These are phyloP conservation scores for Artemisia argyi DNA, from an alignment of 129 eudicot genomes.

Conservation along the genomic window DNA sequence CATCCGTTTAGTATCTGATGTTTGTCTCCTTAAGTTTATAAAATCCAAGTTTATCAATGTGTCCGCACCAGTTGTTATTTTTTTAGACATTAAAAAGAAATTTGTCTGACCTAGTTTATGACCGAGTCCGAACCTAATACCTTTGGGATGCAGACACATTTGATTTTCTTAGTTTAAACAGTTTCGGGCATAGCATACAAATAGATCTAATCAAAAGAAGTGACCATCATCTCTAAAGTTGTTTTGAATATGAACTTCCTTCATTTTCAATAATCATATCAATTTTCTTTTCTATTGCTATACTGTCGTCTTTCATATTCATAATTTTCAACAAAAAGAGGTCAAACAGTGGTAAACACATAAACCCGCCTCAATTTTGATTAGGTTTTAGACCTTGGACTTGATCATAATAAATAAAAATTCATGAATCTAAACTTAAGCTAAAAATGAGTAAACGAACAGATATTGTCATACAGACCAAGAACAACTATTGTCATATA, in stretches of 20 bases:
- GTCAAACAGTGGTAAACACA: no score
- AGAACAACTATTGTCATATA: no score
- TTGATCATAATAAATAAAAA: no score
- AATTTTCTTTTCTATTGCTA: neutral
- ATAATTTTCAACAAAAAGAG: neutral
- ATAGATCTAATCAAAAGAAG: neutral
- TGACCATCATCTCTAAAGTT: neutral
- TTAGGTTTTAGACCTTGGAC: no score
- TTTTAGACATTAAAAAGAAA: no score
- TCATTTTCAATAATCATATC: neutral
- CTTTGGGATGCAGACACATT: neutral
- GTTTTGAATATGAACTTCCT: slow-evolving; percentile 19
- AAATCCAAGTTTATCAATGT: slow-evolving; percentile 10
- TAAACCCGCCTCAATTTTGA: no score
- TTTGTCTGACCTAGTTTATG: neutral
- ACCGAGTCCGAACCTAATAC: neutral
- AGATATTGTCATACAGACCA: no score
- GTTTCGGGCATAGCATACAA: neutral
- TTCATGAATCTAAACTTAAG: no score
- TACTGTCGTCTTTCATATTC: neutral
- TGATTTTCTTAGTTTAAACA: neutral
- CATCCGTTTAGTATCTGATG: no score
- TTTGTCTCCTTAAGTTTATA: no score
- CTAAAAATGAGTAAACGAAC: no score
- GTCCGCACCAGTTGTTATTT: no score